These are phyloP conservation scores for Pyricularia grisea DNA, from an alignment of 2,329 filamentous ascomycete species.

Conservation along the genomic window DNA sequence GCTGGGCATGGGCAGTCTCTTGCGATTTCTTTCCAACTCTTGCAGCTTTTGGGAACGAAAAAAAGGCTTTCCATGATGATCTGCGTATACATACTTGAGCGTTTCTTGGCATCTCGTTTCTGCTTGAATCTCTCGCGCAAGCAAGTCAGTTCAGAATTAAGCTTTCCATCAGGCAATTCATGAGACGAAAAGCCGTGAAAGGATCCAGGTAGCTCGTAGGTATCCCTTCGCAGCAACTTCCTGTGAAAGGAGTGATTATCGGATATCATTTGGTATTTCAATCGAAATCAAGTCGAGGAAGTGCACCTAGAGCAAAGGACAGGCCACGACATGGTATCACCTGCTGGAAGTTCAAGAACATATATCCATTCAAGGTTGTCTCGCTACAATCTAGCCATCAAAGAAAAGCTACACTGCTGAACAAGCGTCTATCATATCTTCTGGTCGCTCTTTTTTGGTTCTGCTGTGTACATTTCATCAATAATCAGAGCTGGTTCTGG, in stretches of 20 bases:
- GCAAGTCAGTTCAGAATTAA: too few species aligned
- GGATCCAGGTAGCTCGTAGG: not conserved
- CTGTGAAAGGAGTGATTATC: not conserved
- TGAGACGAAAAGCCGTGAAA: too few species aligned
- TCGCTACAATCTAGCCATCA: not conserved
- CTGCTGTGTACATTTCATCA: not conserved
- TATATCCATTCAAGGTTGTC: not conserved
- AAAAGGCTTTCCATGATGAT: too few species aligned
- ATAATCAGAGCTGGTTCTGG: not conserved
- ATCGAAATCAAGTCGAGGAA: not conserved
- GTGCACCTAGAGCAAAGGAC: not conserved
- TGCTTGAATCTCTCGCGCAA: too few species aligned
- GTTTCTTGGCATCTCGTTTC: too few species aligned
- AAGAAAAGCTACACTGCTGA: not conserved
- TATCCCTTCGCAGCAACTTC: not conserved
- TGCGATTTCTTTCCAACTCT: too few species aligned
- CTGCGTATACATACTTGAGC: too few species aligned
- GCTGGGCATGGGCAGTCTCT: not conserved
- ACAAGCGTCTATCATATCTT: not conserved
- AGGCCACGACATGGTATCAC: not conserved
- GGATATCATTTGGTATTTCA: not conserved
- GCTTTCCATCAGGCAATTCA: too few species aligned
- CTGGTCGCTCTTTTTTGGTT: not conserved
- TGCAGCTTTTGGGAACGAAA: too few species aligned
- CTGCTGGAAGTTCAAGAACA: too few species aligned